Conservation (phyloP, 202 grass and related monocot species). For the Digitaria exilis region DNA sequence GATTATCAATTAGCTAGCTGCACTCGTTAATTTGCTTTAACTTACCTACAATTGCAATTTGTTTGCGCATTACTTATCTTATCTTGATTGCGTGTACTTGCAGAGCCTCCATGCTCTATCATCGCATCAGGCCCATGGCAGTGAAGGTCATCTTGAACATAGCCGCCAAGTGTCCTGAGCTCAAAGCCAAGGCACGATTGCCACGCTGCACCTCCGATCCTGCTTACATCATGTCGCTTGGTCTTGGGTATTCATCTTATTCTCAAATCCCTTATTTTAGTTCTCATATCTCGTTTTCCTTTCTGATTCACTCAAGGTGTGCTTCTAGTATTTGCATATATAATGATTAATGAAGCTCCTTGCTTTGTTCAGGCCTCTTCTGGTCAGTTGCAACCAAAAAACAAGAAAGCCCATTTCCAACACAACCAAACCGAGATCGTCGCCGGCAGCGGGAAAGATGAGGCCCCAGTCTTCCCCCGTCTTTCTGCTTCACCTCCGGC, state of each 20-base stretch:
- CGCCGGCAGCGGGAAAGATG: background rate
- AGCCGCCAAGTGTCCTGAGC: conserved; percentile 1
- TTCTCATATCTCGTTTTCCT: background rate
- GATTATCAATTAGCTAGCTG: background rate
- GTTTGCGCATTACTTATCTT: background rate
- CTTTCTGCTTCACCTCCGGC: conserved; percentile 23
- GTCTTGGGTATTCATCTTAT: background rate
- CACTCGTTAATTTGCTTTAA: background rate
- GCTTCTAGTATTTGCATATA: background rate
- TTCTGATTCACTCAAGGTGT: background rate
- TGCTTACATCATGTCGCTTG: background rate
- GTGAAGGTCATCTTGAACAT: background rate
- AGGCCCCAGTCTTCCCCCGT: background rate
- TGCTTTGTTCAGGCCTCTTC: background rate
- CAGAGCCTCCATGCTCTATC: background rate
- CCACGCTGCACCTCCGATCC: background rate
- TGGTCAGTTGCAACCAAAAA: too few species aligned
- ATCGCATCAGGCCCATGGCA: too few species aligned
- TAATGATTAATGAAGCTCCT: background rate
- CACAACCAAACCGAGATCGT: too few species aligned
- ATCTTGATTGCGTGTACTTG: background rate
- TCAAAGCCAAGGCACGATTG: conserved; percentile 4
- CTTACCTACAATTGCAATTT: background rate
- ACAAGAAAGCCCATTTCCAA: too few species aligned
- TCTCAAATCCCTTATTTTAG: background rate